Evolutionary conservation across 2,329 filamentous ascomycete genomes (phyloP).

Genomic region (Thielaviopsis musarum): DNA sequence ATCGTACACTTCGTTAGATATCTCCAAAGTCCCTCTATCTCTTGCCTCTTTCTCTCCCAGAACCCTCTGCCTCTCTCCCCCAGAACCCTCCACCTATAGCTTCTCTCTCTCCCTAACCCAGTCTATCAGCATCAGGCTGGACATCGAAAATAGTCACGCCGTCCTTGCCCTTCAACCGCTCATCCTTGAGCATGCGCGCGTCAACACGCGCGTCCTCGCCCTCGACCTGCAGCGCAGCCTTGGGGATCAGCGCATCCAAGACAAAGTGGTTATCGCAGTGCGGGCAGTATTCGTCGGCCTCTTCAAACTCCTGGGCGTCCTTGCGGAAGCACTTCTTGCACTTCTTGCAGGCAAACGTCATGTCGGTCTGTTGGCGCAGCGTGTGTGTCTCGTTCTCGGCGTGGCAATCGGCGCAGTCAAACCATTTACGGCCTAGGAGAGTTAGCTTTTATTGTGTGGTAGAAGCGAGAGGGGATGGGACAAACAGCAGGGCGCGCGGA

Average conservation of each 20-base stretch:
- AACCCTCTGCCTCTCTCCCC: no score
- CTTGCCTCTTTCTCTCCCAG: neutral
- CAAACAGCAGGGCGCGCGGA: slow-evolving; percentile 90
- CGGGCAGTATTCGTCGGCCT: slow-evolving; percentile 95
- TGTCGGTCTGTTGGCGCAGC: slow-evolving; percentile 64
- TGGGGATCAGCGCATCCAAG: slow-evolving; percentile 70
- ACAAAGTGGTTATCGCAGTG: slow-evolving; percentile 99
- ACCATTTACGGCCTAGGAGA: slow-evolving; percentile 73
- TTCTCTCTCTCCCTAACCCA: slow-evolving; percentile 40
- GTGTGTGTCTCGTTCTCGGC: slow-evolving; percentile 60
- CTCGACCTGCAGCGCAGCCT: slow-evolving; percentile 71
- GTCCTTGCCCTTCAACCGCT: slow-evolving; percentile 47
- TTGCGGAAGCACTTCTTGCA: slow-evolving; percentile 98
- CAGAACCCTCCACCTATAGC: neutral
- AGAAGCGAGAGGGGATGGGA: slow-evolving; percentile 11
- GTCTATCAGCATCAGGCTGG: slow-evolving; percentile 53
- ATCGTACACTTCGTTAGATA: slow-evolving; percentile 10
- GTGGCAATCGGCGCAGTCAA: slow-evolving; percentile 95
- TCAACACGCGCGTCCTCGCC: slow-evolving; percentile 80
- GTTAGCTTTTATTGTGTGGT: neutral
- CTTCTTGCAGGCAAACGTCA: slow-evolving; percentile 96
- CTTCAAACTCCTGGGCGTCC: slow-evolving; percentile 80
- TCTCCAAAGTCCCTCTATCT: neutral
- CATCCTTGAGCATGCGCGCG: slow-evolving; percentile 82
- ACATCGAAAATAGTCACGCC: slow-evolving; percentile 58